Percentiles rank a stretch among this genome's conserved stretches.
Evolutionary conservation across 2,329 filamentous ascomycete species (phyloP).

Genomic region (Xylaria sp.): DNA sequence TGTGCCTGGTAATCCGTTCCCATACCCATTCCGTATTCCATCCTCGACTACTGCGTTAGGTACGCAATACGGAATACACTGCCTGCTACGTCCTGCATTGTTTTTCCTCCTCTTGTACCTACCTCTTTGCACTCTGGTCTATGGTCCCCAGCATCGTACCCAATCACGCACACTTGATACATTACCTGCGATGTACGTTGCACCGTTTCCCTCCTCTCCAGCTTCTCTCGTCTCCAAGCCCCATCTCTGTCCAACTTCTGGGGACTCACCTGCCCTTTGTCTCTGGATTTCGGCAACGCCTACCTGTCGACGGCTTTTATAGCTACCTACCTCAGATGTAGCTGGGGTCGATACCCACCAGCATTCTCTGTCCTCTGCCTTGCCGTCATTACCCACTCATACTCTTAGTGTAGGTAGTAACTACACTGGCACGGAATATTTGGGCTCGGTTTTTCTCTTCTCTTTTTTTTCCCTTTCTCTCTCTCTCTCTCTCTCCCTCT

Average conservation of each 20-base stretch:
- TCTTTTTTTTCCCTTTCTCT: not conserved
- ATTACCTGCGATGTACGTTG: not conserved
- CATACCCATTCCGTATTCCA: too few relatives aligned
- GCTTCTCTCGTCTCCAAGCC: not conserved
- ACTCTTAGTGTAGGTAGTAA: not conserved
- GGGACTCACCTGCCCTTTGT: not conserved
- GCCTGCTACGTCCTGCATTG: not conserved
- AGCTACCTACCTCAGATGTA: not conserved
- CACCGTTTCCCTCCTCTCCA: not conserved
- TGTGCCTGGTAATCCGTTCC: too few relatives aligned
- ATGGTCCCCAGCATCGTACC: not conserved
- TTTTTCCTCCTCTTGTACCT: not conserved
- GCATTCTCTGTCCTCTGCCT: not conserved
- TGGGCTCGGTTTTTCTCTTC: not conserved
- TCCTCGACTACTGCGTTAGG: too few relatives aligned
- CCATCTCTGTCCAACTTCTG: not conserved
- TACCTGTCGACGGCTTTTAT: not conserved
- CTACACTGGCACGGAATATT: too few relatives aligned
- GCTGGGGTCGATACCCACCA: not conserved
- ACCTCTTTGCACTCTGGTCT: not conserved
- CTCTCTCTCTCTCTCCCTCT: not conserved
- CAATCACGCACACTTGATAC: conserved; percentile 1
- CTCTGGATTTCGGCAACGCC: not conserved
- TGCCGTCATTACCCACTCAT: not conserved
- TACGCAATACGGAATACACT: too few relatives aligned